phyloP scores from a whole-genome alignment of 306 rosid genomes.

The Mucuna pruriens region DNA sequence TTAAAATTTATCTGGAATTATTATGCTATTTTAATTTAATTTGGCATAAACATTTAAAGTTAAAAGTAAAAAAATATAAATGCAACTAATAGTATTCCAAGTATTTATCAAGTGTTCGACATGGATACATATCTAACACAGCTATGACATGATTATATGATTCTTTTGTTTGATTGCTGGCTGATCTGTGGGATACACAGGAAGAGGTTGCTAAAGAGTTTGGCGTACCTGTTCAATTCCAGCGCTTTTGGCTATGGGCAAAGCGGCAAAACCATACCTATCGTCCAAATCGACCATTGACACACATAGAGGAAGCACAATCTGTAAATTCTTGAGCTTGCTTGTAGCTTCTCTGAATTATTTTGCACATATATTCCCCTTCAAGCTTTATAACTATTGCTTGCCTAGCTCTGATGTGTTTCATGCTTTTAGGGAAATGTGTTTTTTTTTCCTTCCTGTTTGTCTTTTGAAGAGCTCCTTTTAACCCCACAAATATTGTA shows the following conservation, averaged over 20 bases:
- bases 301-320: slow-evolving; percentile 71
- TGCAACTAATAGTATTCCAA: neutral
- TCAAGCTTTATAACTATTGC: neutral
- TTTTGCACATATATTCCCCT: neutral
- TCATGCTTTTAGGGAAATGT: neutral
- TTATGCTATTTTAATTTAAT: neutral
- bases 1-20: neutral
- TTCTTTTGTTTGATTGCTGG: slow-evolving; percentile 5
- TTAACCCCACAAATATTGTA: neutral
- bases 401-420: neutral
- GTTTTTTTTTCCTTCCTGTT: too few relatives aligned
- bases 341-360: slow-evolving; percentile 5
- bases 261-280: slow-evolving; percentile 86
- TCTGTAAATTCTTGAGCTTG: slow-evolving; percentile 56
- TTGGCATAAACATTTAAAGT: neutral
- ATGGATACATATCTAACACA: neutral
- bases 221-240: slow-evolving; percentile 81
- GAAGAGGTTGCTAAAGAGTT: slow-evolving; percentile 91
- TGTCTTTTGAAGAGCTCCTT: neutral
- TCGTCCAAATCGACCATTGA: slow-evolving; percentile 83
- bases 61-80: neutral
- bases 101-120: neutral
- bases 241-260: slow-evolving; percentile 94
- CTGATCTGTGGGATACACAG: slow-evolving; percentile 47
- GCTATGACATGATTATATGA: neutral